These are phyloP conservation scores for Phalaenopsis equestris DNA, from an alignment of 106 monocot genomes.

Conservation along the genomic window DNA sequence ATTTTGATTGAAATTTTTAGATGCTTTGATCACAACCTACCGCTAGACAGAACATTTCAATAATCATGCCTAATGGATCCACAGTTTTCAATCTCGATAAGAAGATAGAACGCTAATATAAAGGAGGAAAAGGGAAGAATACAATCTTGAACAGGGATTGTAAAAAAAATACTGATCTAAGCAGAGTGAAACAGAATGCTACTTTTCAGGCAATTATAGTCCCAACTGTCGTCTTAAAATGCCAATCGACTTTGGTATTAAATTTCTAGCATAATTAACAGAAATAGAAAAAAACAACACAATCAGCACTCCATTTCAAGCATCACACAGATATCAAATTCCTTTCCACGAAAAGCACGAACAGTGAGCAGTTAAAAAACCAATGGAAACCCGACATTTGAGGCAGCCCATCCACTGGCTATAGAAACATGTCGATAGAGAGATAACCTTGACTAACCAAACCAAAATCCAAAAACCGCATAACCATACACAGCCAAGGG, in stretches of 20 bases:
- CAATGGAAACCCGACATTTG: neutral
- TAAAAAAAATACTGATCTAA: neutral
- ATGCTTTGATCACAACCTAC: neutral
- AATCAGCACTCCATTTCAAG: neutral
- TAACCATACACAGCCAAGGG: neutral
- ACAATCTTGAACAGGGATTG: neutral
- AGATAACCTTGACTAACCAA: neutral
- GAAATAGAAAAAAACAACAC: neutral
- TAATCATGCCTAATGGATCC: neutral
- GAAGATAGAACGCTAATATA: neutral
- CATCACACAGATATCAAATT: neutral
- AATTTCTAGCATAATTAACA: neutral
- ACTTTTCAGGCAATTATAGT: neutral
- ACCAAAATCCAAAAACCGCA: neutral
- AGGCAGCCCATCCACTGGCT: neutral
- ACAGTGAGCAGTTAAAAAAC: neutral
- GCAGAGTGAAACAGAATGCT: constrained; percentile 1
- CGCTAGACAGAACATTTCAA: neutral
- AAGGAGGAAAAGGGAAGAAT: neutral
- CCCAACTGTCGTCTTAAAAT: neutral
- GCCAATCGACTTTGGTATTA: neutral
- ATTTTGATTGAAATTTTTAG: neutral
- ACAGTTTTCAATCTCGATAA: neutral
- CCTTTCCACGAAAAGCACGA: neutral
- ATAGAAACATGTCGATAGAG: neutral